Conservation (phyloP, 164 flowering plant species). For the Akebia trifoliata region DNA sequence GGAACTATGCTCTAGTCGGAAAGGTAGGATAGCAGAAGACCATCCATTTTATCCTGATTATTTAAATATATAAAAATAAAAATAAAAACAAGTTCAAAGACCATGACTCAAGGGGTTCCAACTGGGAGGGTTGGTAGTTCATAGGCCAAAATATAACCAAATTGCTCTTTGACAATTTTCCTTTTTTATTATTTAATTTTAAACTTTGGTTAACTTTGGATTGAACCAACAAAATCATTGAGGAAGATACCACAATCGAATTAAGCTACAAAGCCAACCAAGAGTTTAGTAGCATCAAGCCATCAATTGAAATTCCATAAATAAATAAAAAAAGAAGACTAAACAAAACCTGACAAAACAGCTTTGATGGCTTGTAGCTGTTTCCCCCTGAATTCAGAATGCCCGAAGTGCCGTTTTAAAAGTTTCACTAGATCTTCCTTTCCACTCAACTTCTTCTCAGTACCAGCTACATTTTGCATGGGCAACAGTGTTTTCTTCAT, state of each 20-base stretch:
- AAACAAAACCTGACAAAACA: slow-evolving; percentile 61
- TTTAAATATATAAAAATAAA: too few relatives aligned
- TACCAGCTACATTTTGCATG: slow-evolving; percentile 25
- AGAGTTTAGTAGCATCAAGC: too few relatives aligned
- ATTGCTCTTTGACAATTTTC: too few relatives aligned
- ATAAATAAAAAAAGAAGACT: neutral
- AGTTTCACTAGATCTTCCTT: slow-evolving; percentile 66
- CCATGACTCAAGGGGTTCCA: too few relatives aligned
- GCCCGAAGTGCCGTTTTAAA: slow-evolving; percentile 78
- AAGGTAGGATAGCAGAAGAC: too few relatives aligned
- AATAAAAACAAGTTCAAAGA: too few relatives aligned
- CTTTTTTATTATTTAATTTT: neutral
- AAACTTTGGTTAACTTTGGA: neutral
- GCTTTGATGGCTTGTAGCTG: slow-evolving; percentile 89
- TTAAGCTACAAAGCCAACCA: neutral
- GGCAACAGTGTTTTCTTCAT: slow-evolving; percentile 77
- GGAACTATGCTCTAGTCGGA: too few relatives aligned
- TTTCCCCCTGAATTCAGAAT: slow-evolving; percentile 75
- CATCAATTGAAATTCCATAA: neutral
- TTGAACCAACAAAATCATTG: neutral
- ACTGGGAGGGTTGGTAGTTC: too few relatives aligned
- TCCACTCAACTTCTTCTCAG: slow-evolving; percentile 30
- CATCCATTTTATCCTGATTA: too few relatives aligned
- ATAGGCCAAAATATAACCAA: too few relatives aligned
- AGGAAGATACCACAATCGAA: neutral